A percentile compares a stretch with the other conserved stretches of the same genome.
Conservation (phyloP, 2,329 filamentous ascomycete species). For the Aureobasidium zeae region DNA sequence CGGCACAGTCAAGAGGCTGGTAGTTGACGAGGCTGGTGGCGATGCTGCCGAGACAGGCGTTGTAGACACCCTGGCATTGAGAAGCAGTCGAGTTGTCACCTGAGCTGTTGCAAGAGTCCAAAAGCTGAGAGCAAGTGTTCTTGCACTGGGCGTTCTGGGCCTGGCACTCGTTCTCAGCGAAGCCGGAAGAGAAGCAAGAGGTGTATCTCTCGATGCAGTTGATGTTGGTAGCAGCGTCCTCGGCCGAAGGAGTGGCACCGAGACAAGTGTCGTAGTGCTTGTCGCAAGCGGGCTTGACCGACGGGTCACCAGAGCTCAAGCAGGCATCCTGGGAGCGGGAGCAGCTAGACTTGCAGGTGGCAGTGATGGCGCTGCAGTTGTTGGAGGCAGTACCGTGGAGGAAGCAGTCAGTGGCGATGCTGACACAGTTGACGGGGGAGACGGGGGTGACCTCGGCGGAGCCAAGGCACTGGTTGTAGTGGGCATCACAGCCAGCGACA, state of each 20-base stretch:
- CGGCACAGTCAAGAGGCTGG: neutral
- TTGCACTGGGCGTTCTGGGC: neutral
- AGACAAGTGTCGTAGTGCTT: neutral
- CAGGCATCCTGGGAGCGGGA: neutral
- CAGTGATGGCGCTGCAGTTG: neutral
- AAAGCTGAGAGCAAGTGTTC: neutral
- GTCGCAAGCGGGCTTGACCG: neutral
- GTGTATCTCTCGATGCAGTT: conserved; percentile 9
- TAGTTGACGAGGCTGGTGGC: neutral
- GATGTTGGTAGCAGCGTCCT: neutral
- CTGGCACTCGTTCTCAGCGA: neutral
- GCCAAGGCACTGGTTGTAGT: neutral
- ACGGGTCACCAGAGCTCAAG: neutral
- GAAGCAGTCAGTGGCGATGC: conserved; percentile 1
- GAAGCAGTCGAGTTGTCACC: neutral
- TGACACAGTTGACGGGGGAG: neutral
- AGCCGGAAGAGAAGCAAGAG: neutral
- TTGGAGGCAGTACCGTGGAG: neutral
- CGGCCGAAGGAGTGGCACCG: neutral
- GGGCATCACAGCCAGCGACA: neutral
- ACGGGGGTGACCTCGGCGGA: neutral
- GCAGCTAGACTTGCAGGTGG: neutral
- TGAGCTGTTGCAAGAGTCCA: neutral
- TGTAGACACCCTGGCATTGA: conserved; percentile 8
- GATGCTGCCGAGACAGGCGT: conserved; percentile 2